Evolutionary conservation across 345 rosid species (phyloP), one percentile per base, ranked within the genome.

Genomic region (Carallia pectinifolia): DNA sequence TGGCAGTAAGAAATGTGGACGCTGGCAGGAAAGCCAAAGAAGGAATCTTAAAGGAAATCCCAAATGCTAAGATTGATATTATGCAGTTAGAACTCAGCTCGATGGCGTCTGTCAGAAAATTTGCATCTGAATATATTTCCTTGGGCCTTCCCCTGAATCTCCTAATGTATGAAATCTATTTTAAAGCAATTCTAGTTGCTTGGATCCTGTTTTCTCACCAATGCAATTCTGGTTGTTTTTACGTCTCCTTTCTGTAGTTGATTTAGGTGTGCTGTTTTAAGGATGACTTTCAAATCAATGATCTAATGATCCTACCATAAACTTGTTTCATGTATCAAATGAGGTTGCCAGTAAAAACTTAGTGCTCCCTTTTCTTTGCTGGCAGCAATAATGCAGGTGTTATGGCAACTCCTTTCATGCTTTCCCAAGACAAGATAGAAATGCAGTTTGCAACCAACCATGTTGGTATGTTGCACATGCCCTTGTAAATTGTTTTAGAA

Each of bases 11-110:
- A 74, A 82, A 79, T 37, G 64, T 76, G 68, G 75, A 76, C 54
- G 74, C 79, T 54, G 85, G 81, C 48, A 58, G 36, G 38, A 44
- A 66, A 3, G 81, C 66, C 58, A 82, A 76, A 69, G 76, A 82
- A 62, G 65, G 66, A 64, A 76, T 82, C 40, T 58, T 82, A 17
- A 74, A 74, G 65, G 72, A 61, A 67, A 61, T 73, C 44, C 76
- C 76, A 16, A 8, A 15, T 73, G 71, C 76, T 18, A 73, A 66
- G 61, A 61, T 82, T 65, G 81, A 82, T 62, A 73, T 77, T 23
- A 76, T 79, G 81, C 74, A 71, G 60, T 54, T 82, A 67, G 82
- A 83, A 65, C 84, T 83, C 50, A 78, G 77, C 70, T 81, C 82
- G 18, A 61, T 81, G 70, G 77, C 66, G 48, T 76, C 84, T 0